phyloP scores from a whole-genome alignment of 2,329 filamentous ascomycete genomes.

The Aureobasidium sp. region DNA sequence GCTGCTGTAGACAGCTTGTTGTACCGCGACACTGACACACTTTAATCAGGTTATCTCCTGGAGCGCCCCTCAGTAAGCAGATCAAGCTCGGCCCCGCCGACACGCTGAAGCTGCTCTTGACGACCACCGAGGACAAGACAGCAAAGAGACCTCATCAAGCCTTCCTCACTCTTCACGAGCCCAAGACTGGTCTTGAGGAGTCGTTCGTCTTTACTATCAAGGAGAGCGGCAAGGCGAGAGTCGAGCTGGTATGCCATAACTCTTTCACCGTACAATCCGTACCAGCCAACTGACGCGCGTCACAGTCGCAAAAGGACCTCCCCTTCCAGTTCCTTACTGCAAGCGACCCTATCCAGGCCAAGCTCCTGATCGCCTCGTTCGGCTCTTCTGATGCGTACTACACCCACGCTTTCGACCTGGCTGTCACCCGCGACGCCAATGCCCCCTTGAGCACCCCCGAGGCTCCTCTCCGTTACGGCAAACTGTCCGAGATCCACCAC shows the following conservation, averaged over 20 bases:
- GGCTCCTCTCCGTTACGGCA: slow-evolving; percentile 71
- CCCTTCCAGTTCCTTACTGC: slow-evolving; percentile 70
- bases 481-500: slow-evolving; percentile 79
- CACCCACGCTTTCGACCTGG: slow-evolving; percentile 63
- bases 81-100: slow-evolving; percentile 42
- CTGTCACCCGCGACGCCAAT: slow-evolving; percentile 55
- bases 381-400: slow-evolving; percentile 62
- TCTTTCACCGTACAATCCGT: background rate
- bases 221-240: slow-evolving; percentile 75
- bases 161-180: slow-evolving; percentile 75
- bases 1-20: background rate
- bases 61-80: slow-evolving; percentile 49
- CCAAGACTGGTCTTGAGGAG: slow-evolving; percentile 67
- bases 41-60: slow-evolving; percentile 32
- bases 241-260: slow-evolving; percentile 63
- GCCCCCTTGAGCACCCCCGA: slow-evolving; percentile 52
- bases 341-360: slow-evolving; percentile 63
- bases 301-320: slow-evolving; percentile 78
- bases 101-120: slow-evolving; percentile 73
- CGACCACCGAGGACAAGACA: slow-evolving; percentile 68
- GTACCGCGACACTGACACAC: slow-evolving; percentile 10
- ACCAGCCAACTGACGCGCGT: slow-evolving; percentile 21
- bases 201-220: slow-evolving; percentile 79
- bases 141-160: slow-evolving; percentile 87
- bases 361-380: slow-evolving; percentile 78